Evolutionary conservation across 2,329 filamentous ascomycete genomes (phyloP), one percentile per base, ranked within the genome.

Genomic region (Sodiomyces alkalinus): DNA sequence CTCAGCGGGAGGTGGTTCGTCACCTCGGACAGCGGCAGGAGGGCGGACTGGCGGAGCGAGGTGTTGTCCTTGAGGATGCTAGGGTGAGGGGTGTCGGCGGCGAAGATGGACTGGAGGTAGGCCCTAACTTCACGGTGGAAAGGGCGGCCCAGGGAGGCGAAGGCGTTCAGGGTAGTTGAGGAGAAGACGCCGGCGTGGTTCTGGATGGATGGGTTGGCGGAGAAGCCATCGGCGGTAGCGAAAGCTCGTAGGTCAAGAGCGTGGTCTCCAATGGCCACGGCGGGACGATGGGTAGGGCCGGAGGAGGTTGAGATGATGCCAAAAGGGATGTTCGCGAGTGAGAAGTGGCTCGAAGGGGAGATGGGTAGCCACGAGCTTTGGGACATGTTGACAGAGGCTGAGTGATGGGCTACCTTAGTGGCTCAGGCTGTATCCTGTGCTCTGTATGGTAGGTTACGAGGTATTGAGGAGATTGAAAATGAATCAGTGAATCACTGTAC

Each of bases 241-340:
- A 83, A 81, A 1, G 57, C 59, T 26, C 65, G 62, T 9, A 90
- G 60, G 40, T 87, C 78, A 24, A 90, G 55, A 0, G 71, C 78
- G 49, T 80, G 58, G 18, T 74, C 64, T 27, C 80, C 81, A 40
- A 90, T 78, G 7, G 79, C 79, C 34, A 80, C 55, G 10, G 78
- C 80, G 7, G 73, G 64, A 17, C 74, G 73, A 2, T 63, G 76
- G 16, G 60, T 60, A 8, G 60, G 42, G 33, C 68, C 60, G 5
- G 59, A 49, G 3, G 60, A 38, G 1, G 76, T 77, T 17, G 73
- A 77, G 45, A 90, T 80, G 56, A 90, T 74, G 43, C 81, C 81
- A 44, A 87, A 87, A 2, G 81, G 81, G 30, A 90, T 76, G 47
- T 90, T 90, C 43, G 75, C 71, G 28, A 87, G 56, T 7, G 80